Base-by-base conservation (phyloP, 2,329 filamentous ascomycete genomes). In the Pseudovirgaria hyperparasitica region DNA sequence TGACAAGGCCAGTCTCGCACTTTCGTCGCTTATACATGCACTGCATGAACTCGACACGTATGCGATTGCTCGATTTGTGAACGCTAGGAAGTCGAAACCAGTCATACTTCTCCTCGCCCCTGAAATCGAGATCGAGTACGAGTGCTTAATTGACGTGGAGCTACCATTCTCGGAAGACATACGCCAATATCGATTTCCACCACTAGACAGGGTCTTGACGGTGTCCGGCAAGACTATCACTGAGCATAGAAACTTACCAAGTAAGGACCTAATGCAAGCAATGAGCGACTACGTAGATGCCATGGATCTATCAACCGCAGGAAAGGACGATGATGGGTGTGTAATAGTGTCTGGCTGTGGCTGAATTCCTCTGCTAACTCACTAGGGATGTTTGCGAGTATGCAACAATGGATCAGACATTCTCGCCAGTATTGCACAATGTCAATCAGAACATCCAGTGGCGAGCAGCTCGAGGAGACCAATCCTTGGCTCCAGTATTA, bases 161-260 rank as follows among this genome's bases (percentile, higher is more conserved):
- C 63, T 96, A 5, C 90, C 90, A 1, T 98, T 94, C 44, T 77
- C 84, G 3, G 90, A 98, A 58, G 90, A 98, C 46, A 65, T 94
- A 25, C 72, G 90, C 19, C 68, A 68, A n/a, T 96, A 94, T 50
- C 78, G 76, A 31, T 98, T 98, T 39, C 85, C 90, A 5, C 82
- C 87, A 0, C 60, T 98, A 8, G 86, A 93, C 48, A 79, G 72
- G 35, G 78, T 96, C 16, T 60, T 93, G 33, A 94, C 86, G 0
- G 68, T 92, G n/a, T 84, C 76, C 8, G 87, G 87, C 1, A 80
- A 82, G 37, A 67, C 70, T 6, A 60, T 94, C 25, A 81, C 71
- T 8, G 75, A 87, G 41, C 86, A 98, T 43, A 77, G 82, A 19
- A 76, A 92, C 33, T 62, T 98, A 2, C 90, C 90, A 0, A 76